Base-by-base conservation (phyloP, 345 rosid genomes). In the Dovyalis caffra region DNA sequence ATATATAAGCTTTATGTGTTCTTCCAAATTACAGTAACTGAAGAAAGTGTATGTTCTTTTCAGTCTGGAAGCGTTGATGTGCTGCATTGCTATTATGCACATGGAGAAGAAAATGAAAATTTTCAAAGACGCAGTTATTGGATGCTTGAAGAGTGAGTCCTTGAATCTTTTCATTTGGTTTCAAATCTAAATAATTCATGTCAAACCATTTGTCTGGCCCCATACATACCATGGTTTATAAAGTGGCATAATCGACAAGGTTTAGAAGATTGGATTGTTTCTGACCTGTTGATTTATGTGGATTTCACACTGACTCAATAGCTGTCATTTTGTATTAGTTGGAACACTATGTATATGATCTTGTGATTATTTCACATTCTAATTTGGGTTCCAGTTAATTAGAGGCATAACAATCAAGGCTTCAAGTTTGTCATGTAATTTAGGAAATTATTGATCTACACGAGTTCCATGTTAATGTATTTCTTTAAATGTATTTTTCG, bases 71-170 rank as follows among this genome's bases (percentile, higher is more conserved):
- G 96, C 28, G 53, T 93, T 74, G 99, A 95, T 74, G 98, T 93
- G 70, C 78, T 95, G 80, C 99, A 95, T 80, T 93, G 98, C 78
- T 95, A 95, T 79, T 95, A 95, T 89, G 98, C 99, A 4, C 99
- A 93, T 77, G 98, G 98, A 67, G 93, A 93, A 83, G 90, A 90
- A 9, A 86, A 91, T 69, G 96, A 91, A 76, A 87, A 83, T 80
- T 95, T 95, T 79, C 99, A 93, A 76, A 89, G 99, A 64, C 92
- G 99, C 84, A 89, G 96, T 75, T 95, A 95, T 71, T 95, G 99
- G 98, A 80, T 91, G 96, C 99, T 95, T 80, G 98, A 93, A 76
- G 94, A 95, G 99, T 95, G 83, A 90, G 99, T 88, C 72, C 53
- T 47, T 58, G 47, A 37, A n/a, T 73, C 65, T 65, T 79, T 64